Conservation (phyloP, 306 rosid species). For the Pachyrhizus erosus region DNA sequence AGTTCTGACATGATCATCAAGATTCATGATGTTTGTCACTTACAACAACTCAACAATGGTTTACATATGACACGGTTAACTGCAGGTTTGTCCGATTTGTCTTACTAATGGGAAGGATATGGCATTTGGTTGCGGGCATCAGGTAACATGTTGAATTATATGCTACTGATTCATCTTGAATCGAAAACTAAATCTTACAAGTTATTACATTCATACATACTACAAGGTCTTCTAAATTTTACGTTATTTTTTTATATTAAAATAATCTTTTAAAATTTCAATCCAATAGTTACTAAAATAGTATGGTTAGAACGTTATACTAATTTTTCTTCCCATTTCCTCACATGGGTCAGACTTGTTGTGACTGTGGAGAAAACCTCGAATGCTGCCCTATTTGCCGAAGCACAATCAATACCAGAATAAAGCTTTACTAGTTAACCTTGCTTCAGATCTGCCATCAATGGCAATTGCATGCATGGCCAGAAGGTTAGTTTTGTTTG, state of each 20-base stretch:
- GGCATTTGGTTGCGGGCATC: conserved; percentile 96
- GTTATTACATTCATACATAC: too few relatives aligned
- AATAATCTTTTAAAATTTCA: too few relatives aligned
- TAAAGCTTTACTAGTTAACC: conserved; percentile 64
- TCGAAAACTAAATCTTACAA: neutral
- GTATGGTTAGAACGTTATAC: neutral
- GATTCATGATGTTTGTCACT: conserved; percentile 16
- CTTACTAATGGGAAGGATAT: conserved; percentile 69
- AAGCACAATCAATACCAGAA: conserved; percentile 65
- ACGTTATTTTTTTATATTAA: too few relatives aligned
- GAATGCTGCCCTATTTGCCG: conserved; percentile 85
- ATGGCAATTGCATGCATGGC: too few relatives aligned
- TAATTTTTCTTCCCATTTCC: neutral
- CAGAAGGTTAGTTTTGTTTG: conserved; percentile 32
- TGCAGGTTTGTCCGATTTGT: conserved; percentile 86
- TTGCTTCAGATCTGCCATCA: too few relatives aligned
- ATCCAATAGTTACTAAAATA: too few relatives aligned
- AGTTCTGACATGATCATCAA: too few relatives aligned
- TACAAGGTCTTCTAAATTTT: too few relatives aligned
- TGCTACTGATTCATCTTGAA: conserved; percentile 29
- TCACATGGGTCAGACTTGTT: conserved; percentile 70
- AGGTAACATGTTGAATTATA: conserved; percentile 56
- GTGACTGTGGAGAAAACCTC: conserved; percentile 75
- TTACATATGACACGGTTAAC: conserved; percentile 30
- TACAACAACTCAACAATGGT: neutral